A percentile compares a stretch with the other conserved stretches of the same genome.
These are phyloP conservation scores for Yueomyces sp. DNA, from an alignment of 805 yeast species.

Conservation along the genomic window DNA sequence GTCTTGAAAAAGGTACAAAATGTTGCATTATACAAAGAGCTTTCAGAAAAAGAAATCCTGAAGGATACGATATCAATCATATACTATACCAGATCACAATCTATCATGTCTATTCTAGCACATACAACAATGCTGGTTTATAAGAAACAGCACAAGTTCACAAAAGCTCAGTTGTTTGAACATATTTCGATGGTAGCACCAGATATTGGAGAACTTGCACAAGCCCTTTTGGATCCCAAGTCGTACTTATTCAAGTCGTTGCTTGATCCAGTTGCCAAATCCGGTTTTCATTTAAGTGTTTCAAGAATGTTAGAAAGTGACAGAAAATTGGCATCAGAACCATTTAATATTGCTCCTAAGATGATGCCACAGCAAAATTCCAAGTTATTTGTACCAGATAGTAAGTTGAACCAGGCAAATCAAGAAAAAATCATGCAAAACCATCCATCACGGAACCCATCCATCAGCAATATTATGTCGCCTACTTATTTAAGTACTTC, in stretches of 20 bases:
- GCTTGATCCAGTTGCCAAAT: conserved; percentile 13
- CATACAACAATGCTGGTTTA: conserved; percentile 8
- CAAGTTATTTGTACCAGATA: not conserved
- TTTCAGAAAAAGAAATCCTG: conserved; percentile 5
- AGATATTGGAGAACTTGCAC: conserved; percentile 6
- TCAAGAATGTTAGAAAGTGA: conserved; percentile 8
- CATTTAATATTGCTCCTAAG: not conserved
- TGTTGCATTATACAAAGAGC: conserved; percentile 3
- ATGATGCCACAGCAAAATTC: not conserved
- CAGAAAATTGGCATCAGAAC: not conserved
- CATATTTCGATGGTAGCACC: conserved; percentile 63
- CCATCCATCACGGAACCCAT: not conserved
- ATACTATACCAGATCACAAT: conserved; percentile 7
- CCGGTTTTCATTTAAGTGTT: conserved; percentile 17
- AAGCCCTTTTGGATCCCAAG: conserved; percentile 10
- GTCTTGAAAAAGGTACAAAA: conserved; percentile 5
- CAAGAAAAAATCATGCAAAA: not conserved
- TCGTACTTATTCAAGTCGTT: conserved; percentile 13
- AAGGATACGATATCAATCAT: conserved; percentile 6
- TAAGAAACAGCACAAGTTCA: conserved; percentile 20
- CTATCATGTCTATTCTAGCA: conserved; percentile 9
- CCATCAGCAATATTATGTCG: not conserved
- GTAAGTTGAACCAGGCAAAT: not conserved
- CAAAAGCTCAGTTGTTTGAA: conserved; percentile 46
- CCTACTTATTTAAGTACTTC: not conserved